Evolutionary conservation across 208 protist species (phyloP).

Genomic region (Leishmania arabica): DNA sequence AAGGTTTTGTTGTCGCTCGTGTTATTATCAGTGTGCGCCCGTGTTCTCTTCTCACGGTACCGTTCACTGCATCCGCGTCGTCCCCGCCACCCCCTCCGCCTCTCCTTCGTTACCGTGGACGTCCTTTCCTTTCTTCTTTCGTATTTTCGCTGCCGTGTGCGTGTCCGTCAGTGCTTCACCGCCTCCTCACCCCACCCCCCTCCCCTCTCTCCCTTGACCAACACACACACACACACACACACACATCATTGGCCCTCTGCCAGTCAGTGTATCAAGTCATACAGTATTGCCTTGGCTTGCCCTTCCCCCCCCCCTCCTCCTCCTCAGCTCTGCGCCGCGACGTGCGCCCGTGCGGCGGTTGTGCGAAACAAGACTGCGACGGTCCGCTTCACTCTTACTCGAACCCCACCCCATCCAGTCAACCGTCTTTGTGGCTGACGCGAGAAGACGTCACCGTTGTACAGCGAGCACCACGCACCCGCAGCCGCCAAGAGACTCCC

Average conservation of each 20-base stretch:
- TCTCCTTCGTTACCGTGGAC: too few relatives aligned
- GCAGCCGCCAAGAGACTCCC: too few relatives aligned
- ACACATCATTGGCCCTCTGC: not conserved
- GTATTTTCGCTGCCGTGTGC: not conserved
- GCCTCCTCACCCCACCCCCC: not conserved
- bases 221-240: constrained; percentile 6
- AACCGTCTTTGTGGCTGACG: not conserved
- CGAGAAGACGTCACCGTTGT: too few relatives aligned
- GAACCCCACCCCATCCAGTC: not conserved
- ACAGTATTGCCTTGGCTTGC: not conserved
- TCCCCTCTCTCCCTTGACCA: not conserved
- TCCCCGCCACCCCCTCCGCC: too few relatives aligned
- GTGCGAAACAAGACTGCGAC: not conserved
- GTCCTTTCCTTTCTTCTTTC: not conserved
- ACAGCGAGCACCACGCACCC: not conserved
- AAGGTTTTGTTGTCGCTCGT: too few relatives aligned
- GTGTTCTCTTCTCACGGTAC: too few relatives aligned
- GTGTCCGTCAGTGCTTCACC: not conserved
- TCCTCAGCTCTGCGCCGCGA: not conserved
- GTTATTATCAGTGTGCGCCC: too few relatives aligned
- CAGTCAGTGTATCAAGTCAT: not conserved
- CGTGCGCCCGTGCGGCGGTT: not conserved
- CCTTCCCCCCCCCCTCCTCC: not conserved
- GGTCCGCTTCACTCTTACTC: not conserved
- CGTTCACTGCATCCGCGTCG: too few relatives aligned